Evolutionary conservation across 768 basidiomycete genomes (phyloP), one percentile per base, ranked within the genome.

Genomic region (Mycena capillaripes): DNA sequence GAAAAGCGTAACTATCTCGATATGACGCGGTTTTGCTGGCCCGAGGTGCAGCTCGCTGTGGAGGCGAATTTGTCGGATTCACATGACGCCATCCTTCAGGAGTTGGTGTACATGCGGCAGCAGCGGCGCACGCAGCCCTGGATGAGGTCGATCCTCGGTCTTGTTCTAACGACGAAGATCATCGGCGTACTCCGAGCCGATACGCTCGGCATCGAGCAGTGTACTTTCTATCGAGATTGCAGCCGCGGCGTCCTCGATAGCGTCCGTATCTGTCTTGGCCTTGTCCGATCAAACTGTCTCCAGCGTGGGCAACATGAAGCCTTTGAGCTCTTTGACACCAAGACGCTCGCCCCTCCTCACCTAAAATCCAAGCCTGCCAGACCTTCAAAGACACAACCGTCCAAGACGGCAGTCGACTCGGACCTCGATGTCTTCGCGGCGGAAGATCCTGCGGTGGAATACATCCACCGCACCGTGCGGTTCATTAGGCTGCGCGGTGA

Each of bases 111-210:
- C 25, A 69, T 69, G 68, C 9, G 59, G 5, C 59, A 69, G 50
- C 68, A 69, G 29, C 68, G 68, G 29, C 68, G 60, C 60, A 55
- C 68, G 17, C 68, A 69, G 59, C 68, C 68, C 40, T 69, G 59
- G 68, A 61, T 69, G 59, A 53, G 40, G 60, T 69, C 52, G 34
- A 56, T 69, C 21, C 4, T 55, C 1, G 68, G 68, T 38, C 59
- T 69, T n/a, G 32, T 69, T 14, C 9, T 62, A 40, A 69, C 68
- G 50, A 56, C 38, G 50, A 63, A 56, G 53, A 16, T 44, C 40
- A 32, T 69, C 23, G 52, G 68, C 32, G 29, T 69, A 36, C 60
- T 69, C 36, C 68, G 68, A 55, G 38, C 68, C 36, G 68, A 61
- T 42, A 52, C 66, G 34, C 58, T 68, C 40, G 66, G 66, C 12